Evolutionary conservation across 1,139 yeast genomes (phyloP), one percentile per base, ranked within the genome.

Genomic region (Debaryomyces sp.): DNA sequence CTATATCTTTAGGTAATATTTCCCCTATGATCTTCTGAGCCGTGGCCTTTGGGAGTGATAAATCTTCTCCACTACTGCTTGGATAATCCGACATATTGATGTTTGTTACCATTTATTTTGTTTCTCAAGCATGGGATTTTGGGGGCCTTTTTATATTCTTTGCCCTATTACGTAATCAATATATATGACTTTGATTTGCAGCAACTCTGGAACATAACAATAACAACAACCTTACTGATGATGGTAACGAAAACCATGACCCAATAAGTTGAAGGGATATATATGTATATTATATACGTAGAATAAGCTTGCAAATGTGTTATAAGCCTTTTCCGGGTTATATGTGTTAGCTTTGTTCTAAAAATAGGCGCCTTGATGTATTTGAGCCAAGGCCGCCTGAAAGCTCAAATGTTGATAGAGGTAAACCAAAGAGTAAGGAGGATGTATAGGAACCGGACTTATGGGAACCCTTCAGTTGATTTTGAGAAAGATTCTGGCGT

Each of bases 11-110:
- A 13, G 96, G 97, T 36, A 94, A 76, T 38, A 94, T 89, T 62
- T 94, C 99, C 2, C 94, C 81, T 23, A 94, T 87, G 46, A 94
- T 90, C 68, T 95, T 94, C 64, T 92, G 98, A 1, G 95, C 98
- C 0, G 99, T 94, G 9, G 99, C 97, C 58, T 75, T 81, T 36
- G 80, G 80, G 57, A 76, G 66, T 27, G 78, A 73, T 50, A 76
- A 69, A 56, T 76, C 81, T 50, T 76, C 81, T 39, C 71, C 63
- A 13, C 63, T 59, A 13, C 66, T 62, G n/a, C 68, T 64, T 15
- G 72, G 58, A 53, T 70, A 73, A 53, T 73, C 78, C 24, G 77
- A 67, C 78, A 73, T 73, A 8, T 9, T 39, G 33, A 12, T 27
- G 23, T 24, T 24, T 17, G 7, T 9, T 39, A 3, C 18, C 24